Conservation (phyloP, 2,329 filamentous ascomycete genomes). For the Aphanocladium album region DNA sequence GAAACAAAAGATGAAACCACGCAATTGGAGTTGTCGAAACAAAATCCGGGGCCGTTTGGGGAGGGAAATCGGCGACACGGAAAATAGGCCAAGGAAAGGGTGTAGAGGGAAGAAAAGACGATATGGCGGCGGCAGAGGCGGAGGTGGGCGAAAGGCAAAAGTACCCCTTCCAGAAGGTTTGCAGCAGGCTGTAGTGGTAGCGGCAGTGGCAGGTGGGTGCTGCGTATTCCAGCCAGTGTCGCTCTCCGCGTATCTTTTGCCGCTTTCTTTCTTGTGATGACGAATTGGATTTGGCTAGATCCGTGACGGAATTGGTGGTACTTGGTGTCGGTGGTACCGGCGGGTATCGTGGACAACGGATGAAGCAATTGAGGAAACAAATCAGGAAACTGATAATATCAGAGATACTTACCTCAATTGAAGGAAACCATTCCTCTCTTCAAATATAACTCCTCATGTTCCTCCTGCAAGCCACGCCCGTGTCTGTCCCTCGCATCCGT, state of each 20-base stretch:
- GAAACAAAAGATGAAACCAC: background rate
- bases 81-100: background rate
- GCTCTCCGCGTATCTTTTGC: too few species aligned
- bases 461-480: background rate
- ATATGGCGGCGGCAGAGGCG: slow-evolving; percentile 8
- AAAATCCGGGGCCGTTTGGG: background rate
- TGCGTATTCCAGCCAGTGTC: background rate
- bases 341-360: too few species aligned
- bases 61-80: background rate
- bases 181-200: background rate
- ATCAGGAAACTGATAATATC: too few species aligned
- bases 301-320: too few species aligned
- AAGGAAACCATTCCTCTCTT: background rate
- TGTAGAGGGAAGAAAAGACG: background rate
- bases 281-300: background rate
- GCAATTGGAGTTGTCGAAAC: background rate
- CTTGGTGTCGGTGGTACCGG: too few species aligned
- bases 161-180: slow-evolving; percentile 5
- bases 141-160: slow-evolving; percentile 5
- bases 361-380: too few species aligned
- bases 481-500: background rate
- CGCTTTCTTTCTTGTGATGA: background rate
- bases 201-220: too few species aligned
- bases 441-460: background rate
- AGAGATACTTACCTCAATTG: background rate